Percentiles rank a stretch among this genome's conserved stretches.
Evolutionary conservation across 768 basidiomycete genomes (phyloP).

Genomic region (Pleurotus sapidus): DNA sequence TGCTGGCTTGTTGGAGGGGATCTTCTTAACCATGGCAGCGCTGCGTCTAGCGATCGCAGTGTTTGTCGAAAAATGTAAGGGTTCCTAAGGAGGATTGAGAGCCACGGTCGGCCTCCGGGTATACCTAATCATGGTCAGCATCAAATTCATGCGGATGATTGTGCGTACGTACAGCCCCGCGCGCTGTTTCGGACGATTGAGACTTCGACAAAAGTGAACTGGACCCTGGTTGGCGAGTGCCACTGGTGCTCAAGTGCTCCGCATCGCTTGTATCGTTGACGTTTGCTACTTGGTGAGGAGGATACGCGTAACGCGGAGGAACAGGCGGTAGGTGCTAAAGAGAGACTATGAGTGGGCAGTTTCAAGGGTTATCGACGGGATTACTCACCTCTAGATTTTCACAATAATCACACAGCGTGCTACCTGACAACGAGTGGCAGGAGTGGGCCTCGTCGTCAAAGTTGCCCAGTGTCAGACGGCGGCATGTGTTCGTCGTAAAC

Average conservation of each 20-base stretch:
- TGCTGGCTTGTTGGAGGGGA: no score
- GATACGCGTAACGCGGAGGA: not conserved
- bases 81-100: no score
- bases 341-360: not conserved
- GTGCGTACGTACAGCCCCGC: no score
- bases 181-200: no score
- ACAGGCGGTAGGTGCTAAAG: not conserved
- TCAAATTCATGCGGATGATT: no score
- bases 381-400: not conserved
- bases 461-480: not conserved
- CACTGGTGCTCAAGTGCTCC: no score
- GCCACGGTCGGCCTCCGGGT: no score
- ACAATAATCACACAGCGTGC: slow-evolving; percentile 2
- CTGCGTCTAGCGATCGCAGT: not conserved
- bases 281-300: not conserved
- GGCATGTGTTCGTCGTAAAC: not conserved
- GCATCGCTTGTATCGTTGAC: no score
- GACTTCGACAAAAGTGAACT: no score
- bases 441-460: not conserved
- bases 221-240: no score
- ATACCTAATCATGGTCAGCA: no score
- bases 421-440: not conserved
- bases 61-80: no score
- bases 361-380: not conserved
- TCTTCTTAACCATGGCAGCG: not conserved